Evolutionary conservation across 352 stramenopile species (phyloP), one percentile per base, ranked within the genome.

Genomic region (Phytophthora citrophthora): DNA sequence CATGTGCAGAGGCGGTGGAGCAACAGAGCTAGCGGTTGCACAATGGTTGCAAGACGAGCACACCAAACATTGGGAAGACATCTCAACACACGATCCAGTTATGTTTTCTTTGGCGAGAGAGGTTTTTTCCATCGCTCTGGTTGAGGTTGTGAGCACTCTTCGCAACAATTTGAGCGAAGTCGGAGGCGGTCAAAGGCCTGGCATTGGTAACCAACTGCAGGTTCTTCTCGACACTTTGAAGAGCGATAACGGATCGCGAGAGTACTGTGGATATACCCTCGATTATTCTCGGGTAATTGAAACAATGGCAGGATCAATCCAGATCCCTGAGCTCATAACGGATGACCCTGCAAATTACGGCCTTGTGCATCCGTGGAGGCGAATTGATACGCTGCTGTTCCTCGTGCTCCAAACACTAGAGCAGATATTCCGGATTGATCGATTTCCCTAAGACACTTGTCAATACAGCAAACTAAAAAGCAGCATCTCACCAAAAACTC

Each of bases 401-500:
- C 31, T 80, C 8, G 56, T 68, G 2, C 58, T 92, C 13, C 61
- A 86, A 34, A 88, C 77, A 1, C 65, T 89, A 0, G 81, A 93
- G 56, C 72, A 83, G 56, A 58, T 91, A 5, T 76, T 89, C 12
- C 69, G 81, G 2, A 68, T 91, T 23, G 83, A 94, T 45, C 4
- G 51, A 89, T 8, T 40, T 83, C 6, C 53, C 49, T 13, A 61
- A 26, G 3, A 60, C 44, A 72, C 11, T 40, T 69, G 32, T 13
- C 57, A 31, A 8, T 23, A 57, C 45, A 60, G 8, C 27, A 26
- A 52, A 41, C 55, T 44, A 61, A 27, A 58, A 4, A 3, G 50
- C 23, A 3, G 41, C 9, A 20, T 49, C 27, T 43, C 15, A 41
- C 48, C 13, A 40, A 59, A 60, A 29, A 29, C 26, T 29, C 26